Evolutionary conservation across 2,329 filamentous ascomycete genomes (phyloP).

Genomic region (Fusarium sp.): DNA sequence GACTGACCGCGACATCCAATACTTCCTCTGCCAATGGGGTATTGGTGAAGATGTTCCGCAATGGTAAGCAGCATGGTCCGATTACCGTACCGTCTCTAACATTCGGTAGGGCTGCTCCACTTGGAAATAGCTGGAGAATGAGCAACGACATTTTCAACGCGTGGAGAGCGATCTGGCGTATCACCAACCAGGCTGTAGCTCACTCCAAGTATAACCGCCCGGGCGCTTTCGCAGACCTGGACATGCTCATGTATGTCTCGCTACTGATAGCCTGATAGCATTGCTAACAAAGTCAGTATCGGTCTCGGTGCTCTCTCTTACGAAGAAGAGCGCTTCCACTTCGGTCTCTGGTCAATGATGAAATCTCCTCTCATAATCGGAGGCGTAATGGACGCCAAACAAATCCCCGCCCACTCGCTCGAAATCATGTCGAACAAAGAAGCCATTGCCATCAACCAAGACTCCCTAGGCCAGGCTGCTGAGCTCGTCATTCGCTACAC

Average conservation of each 20-base stretch:
- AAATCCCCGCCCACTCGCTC: slow-evolving; percentile 55
- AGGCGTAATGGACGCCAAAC: slow-evolving; percentile 52
- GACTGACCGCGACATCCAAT: slow-evolving; percentile 56
- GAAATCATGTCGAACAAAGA: slow-evolving; percentile 61
- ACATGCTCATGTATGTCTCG: slow-evolving; percentile 65
- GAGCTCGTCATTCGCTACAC: slow-evolving; percentile 61
- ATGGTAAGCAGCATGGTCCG: slow-evolving; percentile 47
- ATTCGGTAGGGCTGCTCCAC: slow-evolving; percentile 50
- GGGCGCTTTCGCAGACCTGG: slow-evolving; percentile 63
- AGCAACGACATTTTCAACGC: slow-evolving; percentile 64
- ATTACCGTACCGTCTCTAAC: neutral
- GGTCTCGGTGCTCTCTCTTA: slow-evolving; percentile 58
- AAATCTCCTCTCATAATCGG: slow-evolving; percentile 64
- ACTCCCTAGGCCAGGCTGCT: slow-evolving; percentile 62
- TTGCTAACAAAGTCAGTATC: slow-evolving; percentile 48
- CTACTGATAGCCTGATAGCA: too few relatives aligned
- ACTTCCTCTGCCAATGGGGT: slow-evolving; percentile 66
- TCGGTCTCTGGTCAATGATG: slow-evolving; percentile 63
- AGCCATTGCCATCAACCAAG: slow-evolving; percentile 68
- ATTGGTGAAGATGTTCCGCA: slow-evolving; percentile 59
- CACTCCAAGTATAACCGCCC: slow-evolving; percentile 56
- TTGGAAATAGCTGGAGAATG: slow-evolving; percentile 62
- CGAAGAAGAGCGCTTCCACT: slow-evolving; percentile 63
- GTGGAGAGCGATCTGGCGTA: slow-evolving; percentile 63
- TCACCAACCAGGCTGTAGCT: slow-evolving; percentile 62